Evolutionary conservation across 345 rosid species (phyloP), one percentile per base, ranked within the genome.

Genomic region (Eutrema heterophyllum): DNA sequence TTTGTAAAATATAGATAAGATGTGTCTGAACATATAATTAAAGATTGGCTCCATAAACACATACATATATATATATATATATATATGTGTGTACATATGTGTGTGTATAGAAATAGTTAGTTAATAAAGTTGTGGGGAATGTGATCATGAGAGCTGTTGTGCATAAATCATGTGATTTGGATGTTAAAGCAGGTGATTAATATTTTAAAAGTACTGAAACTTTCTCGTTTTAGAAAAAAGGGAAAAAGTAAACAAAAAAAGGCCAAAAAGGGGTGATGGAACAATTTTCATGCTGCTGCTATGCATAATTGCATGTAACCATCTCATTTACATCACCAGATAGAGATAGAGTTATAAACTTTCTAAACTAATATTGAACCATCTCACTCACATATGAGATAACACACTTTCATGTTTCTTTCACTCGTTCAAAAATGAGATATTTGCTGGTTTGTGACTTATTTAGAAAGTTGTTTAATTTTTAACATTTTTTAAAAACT

Each of bases 91-190:
- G n/a, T n/a, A n/a, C n/a, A n/a, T n/a, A n/a, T n/a, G n/a, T n/a
- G n/a, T n/a, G n/a, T n/a, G n/a, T n/a, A n/a, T n/a, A n/a, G n/a
- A n/a, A n/a, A n/a, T n/a, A 35, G 64, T 61, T 60, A 44, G 63
- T 59, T 59, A 16, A 15, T 61, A 52, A 60, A 68, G 64, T 44
- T 52, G 21, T 15, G 39, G 58, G 27, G 49, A 69, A 62, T 69
- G 75, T 29, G 70, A 61, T 76, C 79, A 69, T 62, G 79, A 68
- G 79, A 69, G 43, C 58, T 62, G 45, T 14, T 52, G 10, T 54
- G 74, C 74, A 69, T 62, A 62, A 69, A 76, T 54, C 75, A 76
- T 69, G 75, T 76, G 79, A 73, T 45, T 41, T 73, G 5, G 14
- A 40, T 52, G 63, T 32, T 30, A 13, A 39, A 55, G 50, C 39